phyloP scores from a whole-genome alignment of 768 basidiomycete species.

The Lentinula raphanica region DNA sequence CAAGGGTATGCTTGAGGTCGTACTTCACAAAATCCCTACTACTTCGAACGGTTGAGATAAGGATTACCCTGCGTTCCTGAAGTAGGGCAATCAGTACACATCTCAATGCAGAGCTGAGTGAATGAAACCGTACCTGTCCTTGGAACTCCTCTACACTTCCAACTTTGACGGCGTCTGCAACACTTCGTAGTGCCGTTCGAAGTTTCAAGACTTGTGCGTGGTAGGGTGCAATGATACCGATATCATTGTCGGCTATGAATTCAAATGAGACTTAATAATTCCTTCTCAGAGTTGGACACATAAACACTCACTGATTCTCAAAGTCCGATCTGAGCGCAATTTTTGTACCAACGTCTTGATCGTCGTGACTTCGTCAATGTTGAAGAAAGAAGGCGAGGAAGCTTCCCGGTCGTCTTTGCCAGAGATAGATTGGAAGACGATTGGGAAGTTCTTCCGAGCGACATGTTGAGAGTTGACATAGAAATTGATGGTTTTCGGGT shows the following conservation, averaged over 20 bases:
- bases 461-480: conserved; percentile 33
- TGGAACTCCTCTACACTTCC: conserved; percentile 67
- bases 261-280: not conserved
- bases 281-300: not conserved
- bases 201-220: conserved; percentile 54
- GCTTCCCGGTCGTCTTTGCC: conserved; percentile 53
- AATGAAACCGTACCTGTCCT: conserved; percentile 40
- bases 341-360: conserved; percentile 43
- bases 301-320: conserved; percentile 21
- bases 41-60: conserved; percentile 55
- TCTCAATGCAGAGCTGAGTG: not conserved
- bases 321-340: conserved; percentile 30
- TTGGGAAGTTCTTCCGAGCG: conserved; percentile 41
- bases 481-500: conserved; percentile 33
- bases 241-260: conserved; percentile 40
- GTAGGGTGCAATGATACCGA: conserved; percentile 61
- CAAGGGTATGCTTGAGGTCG: conserved; percentile 50
- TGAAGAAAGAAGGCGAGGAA: conserved; percentile 61
- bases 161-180: conserved; percentile 45
- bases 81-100: not conserved
- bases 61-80: conserved; percentile 52
- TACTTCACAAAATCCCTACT: conserved; percentile 43
- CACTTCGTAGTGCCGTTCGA: conserved; percentile 27
- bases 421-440: conserved; percentile 50
- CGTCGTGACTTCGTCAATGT: conserved; percentile 45